Percentiles rank a stretch among this genome's conserved stretches.
Evolutionary conservation across 805 yeast species (phyloP).

Genomic region (Candida ovalis): DNA sequence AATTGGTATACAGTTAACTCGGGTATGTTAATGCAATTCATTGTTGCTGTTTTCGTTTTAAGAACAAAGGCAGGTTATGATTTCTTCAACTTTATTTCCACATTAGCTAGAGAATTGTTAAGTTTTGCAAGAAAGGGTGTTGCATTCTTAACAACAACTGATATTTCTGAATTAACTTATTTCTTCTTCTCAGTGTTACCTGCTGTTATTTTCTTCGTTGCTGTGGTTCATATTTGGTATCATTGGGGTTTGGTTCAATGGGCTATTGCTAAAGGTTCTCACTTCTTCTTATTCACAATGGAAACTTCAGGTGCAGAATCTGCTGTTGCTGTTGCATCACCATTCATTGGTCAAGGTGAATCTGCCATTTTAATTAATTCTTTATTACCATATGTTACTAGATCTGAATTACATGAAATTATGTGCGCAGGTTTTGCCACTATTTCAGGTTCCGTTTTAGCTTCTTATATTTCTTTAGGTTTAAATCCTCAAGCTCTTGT

Average conservation of each 20-base stretch:
- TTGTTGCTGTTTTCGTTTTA: conserved; percentile 57
- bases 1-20: conserved; percentile 59
- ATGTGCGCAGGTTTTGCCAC: conserved; percentile 64
- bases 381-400: conserved; percentile 54
- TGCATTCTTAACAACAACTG: conserved; percentile 48
- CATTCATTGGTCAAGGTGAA: conserved; percentile 65
- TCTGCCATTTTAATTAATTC: conserved; percentile 59
- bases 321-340: conserved; percentile 63
- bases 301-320: conserved; percentile 62
- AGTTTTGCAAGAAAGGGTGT: conserved; percentile 58
- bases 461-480: conserved; percentile 60
- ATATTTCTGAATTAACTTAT: conserved; percentile 38
- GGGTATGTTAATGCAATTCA: conserved; percentile 57
- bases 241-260: conserved; percentile 60
- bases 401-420: conserved; percentile 59
- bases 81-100: conserved; percentile 56
- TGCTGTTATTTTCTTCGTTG: conserved; percentile 61
- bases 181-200: conserved; percentile 59
- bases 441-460: conserved; percentile 60
- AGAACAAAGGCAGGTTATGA: conserved; percentile 59
- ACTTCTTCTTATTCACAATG: conserved; percentile 57
- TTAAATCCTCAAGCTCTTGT: conserved; percentile 59
- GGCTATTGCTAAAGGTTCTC: conserved; percentile 53
- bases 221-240: conserved; percentile 56
- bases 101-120: conserved; percentile 52